Conservation (phyloP, 225 moss, liverwort and hornwort species). For the Polytrichum formosum region DNA sequence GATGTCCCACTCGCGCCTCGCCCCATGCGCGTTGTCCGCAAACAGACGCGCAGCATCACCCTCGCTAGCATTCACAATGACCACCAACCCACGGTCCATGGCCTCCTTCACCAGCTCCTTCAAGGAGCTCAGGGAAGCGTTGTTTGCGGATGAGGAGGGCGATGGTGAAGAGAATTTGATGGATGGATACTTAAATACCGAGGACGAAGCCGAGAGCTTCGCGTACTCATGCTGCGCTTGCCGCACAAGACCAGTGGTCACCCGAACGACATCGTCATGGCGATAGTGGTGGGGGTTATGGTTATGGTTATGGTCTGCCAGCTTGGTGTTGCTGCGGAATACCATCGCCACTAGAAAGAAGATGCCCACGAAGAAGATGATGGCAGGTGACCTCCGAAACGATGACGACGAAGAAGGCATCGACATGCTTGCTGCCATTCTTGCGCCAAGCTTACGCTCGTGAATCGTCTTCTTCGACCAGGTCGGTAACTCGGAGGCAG, state of each 20-base stretch:
- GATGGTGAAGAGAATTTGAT: no score
- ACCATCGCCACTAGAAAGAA: conserved; percentile 19
- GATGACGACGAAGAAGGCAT: conserved; percentile 1
- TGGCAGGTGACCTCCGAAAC: conserved; percentile 20
- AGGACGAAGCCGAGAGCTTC: neutral
- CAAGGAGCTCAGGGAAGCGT: conserved; percentile 16
- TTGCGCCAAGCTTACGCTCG: neutral
- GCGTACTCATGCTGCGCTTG: conserved; percentile 13
- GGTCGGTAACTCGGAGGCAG: no score
- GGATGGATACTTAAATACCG: neutral
- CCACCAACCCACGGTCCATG: conserved; percentile 35
- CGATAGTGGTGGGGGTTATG: conserved; percentile 11
- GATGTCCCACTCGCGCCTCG: conserved; percentile 25
- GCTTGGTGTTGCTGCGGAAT: conserved; percentile 16
- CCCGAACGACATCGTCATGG: conserved; percentile 10
- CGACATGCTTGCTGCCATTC: conserved; percentile 20
- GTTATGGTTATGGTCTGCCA: neutral
- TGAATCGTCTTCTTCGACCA: no score
- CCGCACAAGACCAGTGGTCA: conserved; percentile 8
- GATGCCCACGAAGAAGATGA: conserved; percentile 16
- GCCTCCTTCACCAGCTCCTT: conserved; percentile 36
- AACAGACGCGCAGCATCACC: conserved; percentile 20
- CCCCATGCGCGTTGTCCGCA: conserved; percentile 32
- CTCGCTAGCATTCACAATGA: conserved; percentile 33
- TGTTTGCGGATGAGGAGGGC: neutral